These are phyloP conservation scores for Ustilago hordei DNA, from an alignment of 1,284 basidiomycete species.

Conservation along the genomic window DNA sequence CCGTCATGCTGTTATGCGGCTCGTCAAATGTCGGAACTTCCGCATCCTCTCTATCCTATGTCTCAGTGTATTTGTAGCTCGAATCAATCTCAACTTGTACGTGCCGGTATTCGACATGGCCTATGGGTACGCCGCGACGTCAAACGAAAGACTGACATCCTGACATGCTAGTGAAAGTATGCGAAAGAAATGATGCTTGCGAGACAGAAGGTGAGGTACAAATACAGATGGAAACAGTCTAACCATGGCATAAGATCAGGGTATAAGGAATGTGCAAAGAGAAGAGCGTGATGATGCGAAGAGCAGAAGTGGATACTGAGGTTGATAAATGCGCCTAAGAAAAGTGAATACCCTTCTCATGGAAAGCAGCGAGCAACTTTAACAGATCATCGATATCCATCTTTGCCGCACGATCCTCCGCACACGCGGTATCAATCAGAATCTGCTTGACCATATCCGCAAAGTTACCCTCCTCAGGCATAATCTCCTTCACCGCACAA, in stretches of 20 bases:
- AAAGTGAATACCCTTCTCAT: constrained; percentile 85
- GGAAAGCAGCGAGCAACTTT: constrained; percentile 82
- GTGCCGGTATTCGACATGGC: background rate
- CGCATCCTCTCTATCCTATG: too few relatives aligned
- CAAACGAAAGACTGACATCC: too few relatives aligned
- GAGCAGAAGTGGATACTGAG: background rate
- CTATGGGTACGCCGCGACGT: background rate
- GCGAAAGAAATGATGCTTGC: constrained; percentile 20
- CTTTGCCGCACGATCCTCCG: constrained; percentile 81
- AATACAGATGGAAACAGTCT: constrained; percentile 22
- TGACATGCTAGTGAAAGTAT: background rate
- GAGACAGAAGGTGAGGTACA: constrained; percentile 11
- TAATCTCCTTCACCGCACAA: constrained; percentile 78
- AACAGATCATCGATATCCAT: constrained; percentile 87
- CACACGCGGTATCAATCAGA: constrained; percentile 77
- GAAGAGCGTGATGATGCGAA: background rate
- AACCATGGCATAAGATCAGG: background rate
- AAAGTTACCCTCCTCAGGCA: constrained; percentile 49
- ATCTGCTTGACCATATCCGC: constrained; percentile 79
- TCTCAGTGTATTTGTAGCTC: constrained; percentile 36
- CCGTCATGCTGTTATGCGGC: too few relatives aligned
- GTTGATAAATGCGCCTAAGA: constrained; percentile 71
- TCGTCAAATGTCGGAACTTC: too few relatives aligned
- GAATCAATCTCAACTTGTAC: background rate
- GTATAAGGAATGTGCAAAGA: constrained; percentile 13